Percentiles rank a stretch among this genome's conserved stretches.
Conservation (phyloP, 1,284 basidiomycete genomes). For the Tylopilus sp. region DNA sequence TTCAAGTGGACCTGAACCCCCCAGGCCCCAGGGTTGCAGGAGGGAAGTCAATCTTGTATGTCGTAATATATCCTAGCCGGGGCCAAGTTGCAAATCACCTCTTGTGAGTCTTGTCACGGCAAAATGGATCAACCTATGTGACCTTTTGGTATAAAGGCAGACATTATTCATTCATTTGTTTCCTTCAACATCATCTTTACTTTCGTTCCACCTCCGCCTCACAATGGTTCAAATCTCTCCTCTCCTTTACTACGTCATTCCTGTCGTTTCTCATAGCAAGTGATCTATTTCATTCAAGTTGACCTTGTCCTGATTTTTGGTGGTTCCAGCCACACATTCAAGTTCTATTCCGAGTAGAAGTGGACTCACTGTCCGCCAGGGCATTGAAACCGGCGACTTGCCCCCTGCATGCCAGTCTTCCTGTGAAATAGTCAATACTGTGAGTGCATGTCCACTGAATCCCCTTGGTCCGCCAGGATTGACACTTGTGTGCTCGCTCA, state of each 20-base stretch:
- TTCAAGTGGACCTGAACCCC: background rate
- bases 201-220: background rate
- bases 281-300: background rate
- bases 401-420: constrained; percentile 35
- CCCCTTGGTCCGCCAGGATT: background rate
- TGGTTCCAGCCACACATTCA: constrained; percentile 2
- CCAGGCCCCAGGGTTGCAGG: background rate
- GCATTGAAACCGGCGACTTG: constrained; percentile 8
- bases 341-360: constrained; percentile 11
- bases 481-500: constrained; percentile 3
- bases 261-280: constrained; percentile 27
- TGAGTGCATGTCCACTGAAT: constrained; percentile 24
- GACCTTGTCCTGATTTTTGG: background rate
- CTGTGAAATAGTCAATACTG: constrained; percentile 29
- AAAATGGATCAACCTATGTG: background rate
- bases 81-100: no score
- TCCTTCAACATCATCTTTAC: background rate
- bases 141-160: background rate
- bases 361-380: constrained; percentile 32
- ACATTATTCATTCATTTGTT: background rate
- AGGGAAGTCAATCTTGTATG: background rate
- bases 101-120: no score
- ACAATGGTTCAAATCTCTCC: constrained; percentile 36
- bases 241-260: constrained; percentile 25
- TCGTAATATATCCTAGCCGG: background rate